Evolutionary conservation across 148 eudicot species (phyloP).

Genomic region (Vaccinium myrtillus): DNA sequence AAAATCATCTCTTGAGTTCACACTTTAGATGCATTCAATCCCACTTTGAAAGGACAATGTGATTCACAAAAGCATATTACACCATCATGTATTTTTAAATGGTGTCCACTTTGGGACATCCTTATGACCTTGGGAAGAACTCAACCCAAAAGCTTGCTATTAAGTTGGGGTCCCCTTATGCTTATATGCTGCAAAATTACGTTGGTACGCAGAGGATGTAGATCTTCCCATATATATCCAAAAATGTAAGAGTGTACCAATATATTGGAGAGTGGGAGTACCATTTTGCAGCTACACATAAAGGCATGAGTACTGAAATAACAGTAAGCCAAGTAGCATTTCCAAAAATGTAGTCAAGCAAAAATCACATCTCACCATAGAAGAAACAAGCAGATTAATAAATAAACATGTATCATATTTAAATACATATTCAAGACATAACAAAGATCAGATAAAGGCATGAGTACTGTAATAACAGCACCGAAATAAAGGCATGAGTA

Average conservation of each 20-base stretch:
- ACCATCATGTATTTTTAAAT: not conserved
- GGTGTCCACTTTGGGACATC: not conserved
- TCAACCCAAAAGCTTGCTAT: not conserved
- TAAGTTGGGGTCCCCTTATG: not conserved
- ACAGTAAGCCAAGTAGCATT: not conserved
- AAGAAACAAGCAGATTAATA: not conserved
- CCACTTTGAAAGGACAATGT: conserved; percentile 10
- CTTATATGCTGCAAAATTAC: not conserved
- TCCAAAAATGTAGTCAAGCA: not conserved
- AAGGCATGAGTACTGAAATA: not conserved
- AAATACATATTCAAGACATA: too few species aligned
- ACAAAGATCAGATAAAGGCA: too few species aligned
- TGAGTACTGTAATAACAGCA: too few species aligned
- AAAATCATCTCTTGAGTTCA: not conserved
- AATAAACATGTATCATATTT: too few species aligned
- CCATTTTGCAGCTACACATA: not conserved
- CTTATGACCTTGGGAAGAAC: not conserved
- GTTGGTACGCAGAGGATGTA: not conserved
- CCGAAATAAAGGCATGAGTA: not conserved
- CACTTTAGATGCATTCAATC: not conserved
- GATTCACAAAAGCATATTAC: not conserved
- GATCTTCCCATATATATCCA: not conserved
- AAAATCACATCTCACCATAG: not conserved
- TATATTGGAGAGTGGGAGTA: not conserved
- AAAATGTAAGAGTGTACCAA: not conserved